These are phyloP conservation scores for Metschnikowia similis DNA, from an alignment of 805 yeast species.

Conservation along the genomic window DNA sequence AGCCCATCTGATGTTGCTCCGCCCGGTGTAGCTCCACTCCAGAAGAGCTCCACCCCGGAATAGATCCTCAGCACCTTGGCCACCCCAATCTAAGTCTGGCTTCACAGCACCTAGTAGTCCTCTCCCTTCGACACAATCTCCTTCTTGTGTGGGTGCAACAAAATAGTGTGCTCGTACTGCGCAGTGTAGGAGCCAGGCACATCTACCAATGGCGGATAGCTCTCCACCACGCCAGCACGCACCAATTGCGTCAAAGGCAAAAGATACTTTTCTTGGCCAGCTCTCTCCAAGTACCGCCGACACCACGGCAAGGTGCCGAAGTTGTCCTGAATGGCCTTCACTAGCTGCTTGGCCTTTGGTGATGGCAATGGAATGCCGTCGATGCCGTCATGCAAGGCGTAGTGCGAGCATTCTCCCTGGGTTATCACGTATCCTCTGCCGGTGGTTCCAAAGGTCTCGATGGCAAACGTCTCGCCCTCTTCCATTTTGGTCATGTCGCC, in stretches of 20 bases:
- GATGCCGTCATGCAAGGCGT: conserved; percentile 58
- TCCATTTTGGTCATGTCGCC: conserved; percentile 97
- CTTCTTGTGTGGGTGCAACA: conserved; percentile 85
- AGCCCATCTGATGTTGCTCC: no score
- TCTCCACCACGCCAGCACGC: conserved; percentile 82
- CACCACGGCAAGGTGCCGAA: conserved; percentile 97
- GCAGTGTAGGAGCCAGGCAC: conserved; percentile 86
- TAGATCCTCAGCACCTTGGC: no score
- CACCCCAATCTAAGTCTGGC: neutral
- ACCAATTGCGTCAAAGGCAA: conserved; percentile 83
- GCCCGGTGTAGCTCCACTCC: no score
- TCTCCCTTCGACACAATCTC: conserved; percentile 96
- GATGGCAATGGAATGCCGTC: conserved; percentile 43
- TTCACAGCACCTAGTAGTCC: conserved; percentile 52
- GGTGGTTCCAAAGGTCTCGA: conserved; percentile 96
- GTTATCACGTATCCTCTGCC: conserved; percentile 86
- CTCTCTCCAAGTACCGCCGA: conserved; percentile 85
- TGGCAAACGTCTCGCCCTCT: conserved; percentile 97
- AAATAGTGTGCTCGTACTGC: conserved; percentile 91
- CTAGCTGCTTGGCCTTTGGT: conserved; percentile 64
- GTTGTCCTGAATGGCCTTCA: conserved; percentile 66
- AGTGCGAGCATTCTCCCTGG: conserved; percentile 94
- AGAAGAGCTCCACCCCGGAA: no score
- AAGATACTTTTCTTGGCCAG: conserved; percentile 89
- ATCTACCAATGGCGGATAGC: conserved; percentile 90